These are phyloP conservation scores for Yamadazyma sp. DNA, from an alignment of 1,139 yeast genomes.

Conservation along the genomic window DNA sequence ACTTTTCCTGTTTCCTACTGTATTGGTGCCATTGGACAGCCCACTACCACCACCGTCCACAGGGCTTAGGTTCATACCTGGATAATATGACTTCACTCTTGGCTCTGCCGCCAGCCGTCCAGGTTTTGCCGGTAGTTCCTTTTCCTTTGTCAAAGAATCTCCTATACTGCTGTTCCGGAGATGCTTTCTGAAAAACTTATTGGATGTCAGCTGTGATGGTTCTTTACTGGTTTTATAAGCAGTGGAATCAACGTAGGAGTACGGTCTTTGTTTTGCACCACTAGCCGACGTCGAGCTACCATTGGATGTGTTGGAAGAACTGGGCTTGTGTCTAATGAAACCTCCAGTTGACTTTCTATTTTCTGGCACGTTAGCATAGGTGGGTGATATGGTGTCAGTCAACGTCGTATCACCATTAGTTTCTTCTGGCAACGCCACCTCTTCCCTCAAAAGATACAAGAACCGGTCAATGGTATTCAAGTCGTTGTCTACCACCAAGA, in stretches of 20 bases:
- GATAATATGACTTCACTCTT: slow-evolving; percentile 15
- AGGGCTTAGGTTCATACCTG: slow-evolving; percentile 19
- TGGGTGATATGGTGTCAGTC: slow-evolving; percentile 13
- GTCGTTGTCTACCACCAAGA: slow-evolving; percentile 37
- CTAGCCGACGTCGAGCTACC: slow-evolving; percentile 18
- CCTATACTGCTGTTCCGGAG: slow-evolving; percentile 17
- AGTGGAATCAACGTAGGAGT: slow-evolving; percentile 51
- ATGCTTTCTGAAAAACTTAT: slow-evolving; percentile 59
- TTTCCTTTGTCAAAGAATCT: slow-evolving; percentile 10
- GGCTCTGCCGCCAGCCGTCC: slow-evolving; percentile 1
- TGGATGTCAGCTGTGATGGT: slow-evolving; percentile 32
- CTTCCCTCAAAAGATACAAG: slow-evolving; percentile 34
- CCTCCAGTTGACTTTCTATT: slow-evolving; percentile 29
- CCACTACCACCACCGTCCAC: slow-evolving; percentile 10
- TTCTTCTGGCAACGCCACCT: slow-evolving; percentile 23
- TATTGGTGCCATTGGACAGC: not conserved
- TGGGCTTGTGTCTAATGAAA: slow-evolving; percentile 24
- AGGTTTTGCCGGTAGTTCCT: slow-evolving; percentile 1
- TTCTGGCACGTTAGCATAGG: slow-evolving; percentile 17
- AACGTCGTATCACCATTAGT: slow-evolving; percentile 18
- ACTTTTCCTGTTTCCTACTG: slow-evolving; percentile 24
- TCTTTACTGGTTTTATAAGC: slow-evolving; percentile 22
- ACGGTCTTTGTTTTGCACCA: slow-evolving; percentile 45
- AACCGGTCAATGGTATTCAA: slow-evolving; percentile 56
- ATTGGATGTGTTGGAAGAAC: slow-evolving; percentile 24